phyloP scores from a whole-genome alignment of 2,329 filamentous ascomycete genomes.

The Cercospora sp. region DNA sequence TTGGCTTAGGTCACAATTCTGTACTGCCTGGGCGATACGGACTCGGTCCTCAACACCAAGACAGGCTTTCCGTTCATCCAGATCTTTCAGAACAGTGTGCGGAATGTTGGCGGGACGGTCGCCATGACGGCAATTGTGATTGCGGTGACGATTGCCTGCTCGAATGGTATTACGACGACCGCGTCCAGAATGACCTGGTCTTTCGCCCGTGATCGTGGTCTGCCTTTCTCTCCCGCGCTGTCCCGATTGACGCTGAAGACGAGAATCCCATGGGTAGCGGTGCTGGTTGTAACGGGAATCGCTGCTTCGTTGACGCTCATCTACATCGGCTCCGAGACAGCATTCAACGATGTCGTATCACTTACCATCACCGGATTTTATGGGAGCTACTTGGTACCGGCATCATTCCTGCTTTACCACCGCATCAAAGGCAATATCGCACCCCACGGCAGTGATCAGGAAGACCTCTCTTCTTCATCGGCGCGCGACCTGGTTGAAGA shows the following conservation, averaged over 20 bases:
- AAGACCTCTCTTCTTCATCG: slow-evolving; percentile 12
- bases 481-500: slow-evolving; percentile 1
- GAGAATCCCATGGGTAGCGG: slow-evolving; percentile 35
- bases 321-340: slow-evolving; percentile 45
- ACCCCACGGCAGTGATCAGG: slow-evolving; percentile 40
- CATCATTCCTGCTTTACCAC: slow-evolving; percentile 45
- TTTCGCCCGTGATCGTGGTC: slow-evolving; percentile 46
- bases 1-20: slow-evolving; percentile 38
- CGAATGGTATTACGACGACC: slow-evolving; percentile 43
- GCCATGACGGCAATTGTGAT: slow-evolving; percentile 50
- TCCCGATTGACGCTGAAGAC: slow-evolving; percentile 33
- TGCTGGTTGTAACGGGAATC: slow-evolving; percentile 54
- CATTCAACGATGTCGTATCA: slow-evolving; percentile 50
- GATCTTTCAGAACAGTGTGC: slow-evolving; percentile 51
- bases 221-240: slow-evolving; percentile 44
- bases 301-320: slow-evolving; percentile 48
- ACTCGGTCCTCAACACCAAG: slow-evolving; percentile 43
- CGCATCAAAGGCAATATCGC: slow-evolving; percentile 43
- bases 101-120: slow-evolving; percentile 46
- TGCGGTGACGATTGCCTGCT: slow-evolving; percentile 37
- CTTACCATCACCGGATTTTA: slow-evolving; percentile 48
- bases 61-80: slow-evolving; percentile 55
- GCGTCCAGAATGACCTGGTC: slow-evolving; percentile 45
- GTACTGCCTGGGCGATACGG: slow-evolving; percentile 47
- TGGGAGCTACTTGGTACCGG: slow-evolving; percentile 46